phyloP scores from a whole-genome alignment of 371 early-diverging fungal species.

The Apophysomyces ossiformis region DNA sequence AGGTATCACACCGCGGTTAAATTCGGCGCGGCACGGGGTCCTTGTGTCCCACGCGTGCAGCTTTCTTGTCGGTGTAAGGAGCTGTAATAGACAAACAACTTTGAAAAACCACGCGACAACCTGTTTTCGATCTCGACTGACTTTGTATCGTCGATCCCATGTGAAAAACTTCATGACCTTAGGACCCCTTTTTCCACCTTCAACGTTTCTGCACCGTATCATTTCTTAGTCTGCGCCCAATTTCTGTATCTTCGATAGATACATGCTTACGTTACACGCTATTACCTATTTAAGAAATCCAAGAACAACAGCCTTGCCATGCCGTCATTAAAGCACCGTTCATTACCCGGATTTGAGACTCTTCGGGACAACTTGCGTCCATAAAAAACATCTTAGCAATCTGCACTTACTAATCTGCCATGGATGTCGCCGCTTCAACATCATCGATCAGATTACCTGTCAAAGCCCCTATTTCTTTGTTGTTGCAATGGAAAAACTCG shows the following conservation, averaged over 20 bases:
- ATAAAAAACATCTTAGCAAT: not conserved
- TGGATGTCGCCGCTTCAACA: not conserved
- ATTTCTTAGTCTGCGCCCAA: too few relatives aligned
- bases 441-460: not conserved
- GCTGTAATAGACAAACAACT: not conserved
- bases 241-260: not conserved
- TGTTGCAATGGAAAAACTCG: not conserved
- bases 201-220: not conserved
- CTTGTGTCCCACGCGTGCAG: constrained; percentile 1
- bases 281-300: not conserved
- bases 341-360: not conserved
- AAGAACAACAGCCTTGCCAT: not conserved
- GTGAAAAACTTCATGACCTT: not conserved
- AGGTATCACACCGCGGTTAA: not conserved
- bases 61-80: constrained; percentile 5
- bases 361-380: not conserved
- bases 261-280: not conserved
- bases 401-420: constrained; percentile 2
- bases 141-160: constrained; percentile 12
- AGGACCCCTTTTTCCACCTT: not conserved
- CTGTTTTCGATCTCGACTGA: constrained; percentile 3
- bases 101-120: constrained; percentile 6
- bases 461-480: not conserved
- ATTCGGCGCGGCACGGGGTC: constrained; percentile 12
- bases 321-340: not conserved